Evolutionary conservation across 345 rosid species (phyloP).

Genomic region (Odontarrhena argentea): DNA sequence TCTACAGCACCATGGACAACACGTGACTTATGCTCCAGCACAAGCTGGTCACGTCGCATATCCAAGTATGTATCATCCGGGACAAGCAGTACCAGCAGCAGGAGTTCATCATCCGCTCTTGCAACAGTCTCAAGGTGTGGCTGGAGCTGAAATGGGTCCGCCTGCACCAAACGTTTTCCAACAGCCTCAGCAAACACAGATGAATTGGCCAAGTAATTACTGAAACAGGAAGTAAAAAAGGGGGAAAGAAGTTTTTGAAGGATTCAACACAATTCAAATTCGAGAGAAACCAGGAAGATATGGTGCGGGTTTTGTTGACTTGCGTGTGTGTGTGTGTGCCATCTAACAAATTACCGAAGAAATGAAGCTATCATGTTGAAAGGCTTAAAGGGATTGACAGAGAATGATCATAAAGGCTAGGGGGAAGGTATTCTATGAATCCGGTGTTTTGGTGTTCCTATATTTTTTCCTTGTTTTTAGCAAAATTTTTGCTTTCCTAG

Average conservation of each 20-base stretch:
- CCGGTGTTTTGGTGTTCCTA: slow-evolving; percentile 40
- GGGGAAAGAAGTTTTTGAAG: slow-evolving; percentile 22
- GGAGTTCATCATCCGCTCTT: slow-evolving; percentile 67
- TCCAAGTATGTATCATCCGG: slow-evolving; percentile 73
- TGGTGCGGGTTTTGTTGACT: slow-evolving; percentile 25
- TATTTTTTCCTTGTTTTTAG: slow-evolving; percentile 14
- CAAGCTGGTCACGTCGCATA: slow-evolving; percentile 73
- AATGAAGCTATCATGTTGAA: slow-evolving; percentile 34
- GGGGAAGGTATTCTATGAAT: slow-evolving; percentile 25
- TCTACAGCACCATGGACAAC: slow-evolving; percentile 87
- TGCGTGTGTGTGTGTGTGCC: slow-evolving; percentile 29
- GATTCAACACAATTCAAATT: slow-evolving; percentile 32
- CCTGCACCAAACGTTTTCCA: slow-evolving; percentile 74
- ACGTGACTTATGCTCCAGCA: slow-evolving; percentile 69
- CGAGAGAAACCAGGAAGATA: slow-evolving; percentile 34
- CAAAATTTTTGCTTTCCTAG: slow-evolving; percentile 30
- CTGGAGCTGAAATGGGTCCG: slow-evolving; percentile 76
- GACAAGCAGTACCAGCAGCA: slow-evolving; percentile 68
- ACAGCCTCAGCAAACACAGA: slow-evolving; percentile 90
- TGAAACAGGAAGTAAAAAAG: slow-evolving; percentile 46
- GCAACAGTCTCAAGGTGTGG: slow-evolving; percentile 76
- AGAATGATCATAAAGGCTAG: slow-evolving; percentile 31
- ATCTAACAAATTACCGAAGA: slow-evolving; percentile 28
- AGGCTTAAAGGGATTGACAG: slow-evolving; percentile 30
- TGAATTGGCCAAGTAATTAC: slow-evolving; percentile 89